Percentiles rank a stretch among this genome's conserved stretches.
Evolutionary conservation across 257 asterid species (phyloP).

Genomic region (Handroanthus guayacan): DNA sequence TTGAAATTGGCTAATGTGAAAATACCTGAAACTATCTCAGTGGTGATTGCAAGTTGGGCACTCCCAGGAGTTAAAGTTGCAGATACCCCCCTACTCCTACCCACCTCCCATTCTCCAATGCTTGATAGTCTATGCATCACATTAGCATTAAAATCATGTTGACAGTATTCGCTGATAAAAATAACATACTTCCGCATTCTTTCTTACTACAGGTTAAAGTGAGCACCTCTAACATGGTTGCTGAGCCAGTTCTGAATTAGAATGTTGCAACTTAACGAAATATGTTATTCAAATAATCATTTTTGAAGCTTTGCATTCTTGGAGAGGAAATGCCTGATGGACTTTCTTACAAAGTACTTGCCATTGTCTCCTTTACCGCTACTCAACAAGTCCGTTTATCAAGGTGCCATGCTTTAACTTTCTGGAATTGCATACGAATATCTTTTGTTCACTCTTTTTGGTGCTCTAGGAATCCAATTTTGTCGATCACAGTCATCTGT

Average conservation of each 20-base stretch:
- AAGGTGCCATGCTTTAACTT: conserved; percentile 10
- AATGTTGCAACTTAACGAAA: conserved; percentile 24
- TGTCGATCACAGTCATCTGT: conserved; percentile 34
- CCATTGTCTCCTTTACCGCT: conserved; percentile 25
- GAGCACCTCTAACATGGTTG: conserved; percentile 59
- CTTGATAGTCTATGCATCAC: conserved; percentile 41
- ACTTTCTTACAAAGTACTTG: background rate
- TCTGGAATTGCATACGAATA: conserved; percentile 22
- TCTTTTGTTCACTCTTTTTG: conserved; percentile 3
- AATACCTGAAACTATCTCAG: background rate
- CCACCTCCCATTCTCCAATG: conserved; percentile 62
- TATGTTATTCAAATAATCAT: conserved; percentile 1
- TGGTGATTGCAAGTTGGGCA: background rate
- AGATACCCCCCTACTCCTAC: background rate
- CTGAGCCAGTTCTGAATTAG: conserved; percentile 74
- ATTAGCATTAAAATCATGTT: background rate
- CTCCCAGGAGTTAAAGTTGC: background rate
- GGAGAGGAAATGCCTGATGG: conserved; percentile 31
- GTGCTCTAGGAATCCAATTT: conserved; percentile 43
- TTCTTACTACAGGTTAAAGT: conserved; percentile 67
- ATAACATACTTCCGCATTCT: conserved; percentile 24
- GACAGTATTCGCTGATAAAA: conserved; percentile 9
- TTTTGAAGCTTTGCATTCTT: conserved; percentile 22
- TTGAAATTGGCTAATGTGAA: too few relatives aligned
- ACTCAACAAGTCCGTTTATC: conserved; percentile 8